Percentiles rank a stretch among this genome's conserved stretches.
Evolutionary conservation across 2,329 filamentous ascomycete genomes (phyloP).

Genomic region (Neofusicoccum ribis): DNA sequence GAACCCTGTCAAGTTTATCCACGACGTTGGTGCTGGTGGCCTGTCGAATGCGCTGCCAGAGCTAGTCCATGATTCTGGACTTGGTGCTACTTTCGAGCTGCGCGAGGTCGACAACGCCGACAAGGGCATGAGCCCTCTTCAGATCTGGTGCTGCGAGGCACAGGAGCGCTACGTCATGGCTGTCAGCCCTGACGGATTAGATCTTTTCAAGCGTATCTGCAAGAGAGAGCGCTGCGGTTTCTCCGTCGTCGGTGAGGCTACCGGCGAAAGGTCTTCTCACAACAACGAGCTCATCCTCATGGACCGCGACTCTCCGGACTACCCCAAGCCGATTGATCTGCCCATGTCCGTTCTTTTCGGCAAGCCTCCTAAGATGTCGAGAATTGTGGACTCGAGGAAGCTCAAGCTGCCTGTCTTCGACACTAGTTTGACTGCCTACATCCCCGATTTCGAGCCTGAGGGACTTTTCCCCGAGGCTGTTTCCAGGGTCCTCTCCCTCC

Average conservation of each 20-base stretch:
- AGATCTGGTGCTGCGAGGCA: slow-evolving; percentile 97
- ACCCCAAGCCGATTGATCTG: slow-evolving; percentile 80
- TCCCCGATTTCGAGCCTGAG: slow-evolving; percentile 57
- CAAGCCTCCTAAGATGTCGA: slow-evolving; percentile 78
- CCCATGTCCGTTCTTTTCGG: slow-evolving; percentile 89
- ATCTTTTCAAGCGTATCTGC: slow-evolving; percentile 67
- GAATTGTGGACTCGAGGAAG: slow-evolving; percentile 70
- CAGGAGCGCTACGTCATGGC: slow-evolving; percentile 95
- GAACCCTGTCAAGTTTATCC: slow-evolving; percentile 94
- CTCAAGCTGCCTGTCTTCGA: slow-evolving; percentile 72
- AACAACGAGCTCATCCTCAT: slow-evolving; percentile 74
- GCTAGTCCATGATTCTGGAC: slow-evolving; percentile 86
- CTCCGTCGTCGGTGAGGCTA: slow-evolving; percentile 82
- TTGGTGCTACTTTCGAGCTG: slow-evolving; percentile 91
- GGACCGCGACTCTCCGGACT: slow-evolving; percentile 73
- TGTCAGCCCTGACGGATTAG: slow-evolving; percentile 77
- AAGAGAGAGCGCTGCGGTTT: slow-evolving; percentile 87
- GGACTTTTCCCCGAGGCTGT: slow-evolving; percentile 68
- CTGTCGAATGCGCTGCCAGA: slow-evolving; percentile 83
- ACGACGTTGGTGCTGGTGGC: slow-evolving; percentile 94
- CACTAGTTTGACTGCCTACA: slow-evolving; percentile 67
- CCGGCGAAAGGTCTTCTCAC: slow-evolving; percentile 60
- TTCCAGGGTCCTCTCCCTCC: slow-evolving; percentile 77
- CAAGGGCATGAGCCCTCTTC: slow-evolving; percentile 86
- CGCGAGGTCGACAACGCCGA: slow-evolving; percentile 90